Evolutionary conservation across 1,284 basidiomycete genomes (phyloP).

Genomic region (Marasmius oreades): DNA sequence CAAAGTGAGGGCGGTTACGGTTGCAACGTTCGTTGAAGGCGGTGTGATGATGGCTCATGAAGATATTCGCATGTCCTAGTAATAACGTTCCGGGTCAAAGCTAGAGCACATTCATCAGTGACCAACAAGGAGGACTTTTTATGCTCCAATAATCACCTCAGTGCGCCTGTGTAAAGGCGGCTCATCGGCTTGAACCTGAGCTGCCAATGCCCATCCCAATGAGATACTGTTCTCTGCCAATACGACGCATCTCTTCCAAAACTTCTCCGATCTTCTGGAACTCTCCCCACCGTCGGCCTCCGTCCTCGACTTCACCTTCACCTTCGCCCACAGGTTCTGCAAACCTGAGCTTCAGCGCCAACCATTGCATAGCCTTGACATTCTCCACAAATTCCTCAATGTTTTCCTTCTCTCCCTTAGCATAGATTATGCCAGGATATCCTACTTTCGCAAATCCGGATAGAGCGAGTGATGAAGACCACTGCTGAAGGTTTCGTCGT

Average conservation of each 20-base stretch:
- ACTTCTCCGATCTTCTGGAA: constrained; percentile 70
- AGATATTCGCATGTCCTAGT: too few relatives aligned
- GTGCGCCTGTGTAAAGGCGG: too few relatives aligned
- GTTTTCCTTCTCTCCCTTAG: constrained; percentile 46
- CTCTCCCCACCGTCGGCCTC: constrained; percentile 44
- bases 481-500: constrained; percentile 57
- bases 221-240: constrained; percentile 54
- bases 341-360: constrained; percentile 65
- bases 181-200: constrained; percentile 12
- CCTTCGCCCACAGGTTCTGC: constrained; percentile 36
- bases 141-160: too few relatives aligned
- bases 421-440: constrained; percentile 73
- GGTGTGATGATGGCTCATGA: too few relatives aligned
- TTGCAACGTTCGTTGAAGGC: too few relatives aligned
- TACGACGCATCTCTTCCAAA: constrained; percentile 58
- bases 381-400: constrained; percentile 64
- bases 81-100: too few relatives aligned
- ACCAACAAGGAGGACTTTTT: too few relatives aligned
- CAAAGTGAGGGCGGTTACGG: too few relatives aligned
- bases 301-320: neutral
- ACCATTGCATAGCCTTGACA: constrained; percentile 76
- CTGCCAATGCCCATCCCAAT: constrained; percentile 67
- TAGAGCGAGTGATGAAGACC: constrained; percentile 55
- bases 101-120: too few relatives aligned
- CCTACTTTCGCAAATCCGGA: constrained; percentile 71